Evolutionary conservation across 2,329 filamentous ascomycete species (phyloP).

Genomic region (Elsinoe australis): DNA sequence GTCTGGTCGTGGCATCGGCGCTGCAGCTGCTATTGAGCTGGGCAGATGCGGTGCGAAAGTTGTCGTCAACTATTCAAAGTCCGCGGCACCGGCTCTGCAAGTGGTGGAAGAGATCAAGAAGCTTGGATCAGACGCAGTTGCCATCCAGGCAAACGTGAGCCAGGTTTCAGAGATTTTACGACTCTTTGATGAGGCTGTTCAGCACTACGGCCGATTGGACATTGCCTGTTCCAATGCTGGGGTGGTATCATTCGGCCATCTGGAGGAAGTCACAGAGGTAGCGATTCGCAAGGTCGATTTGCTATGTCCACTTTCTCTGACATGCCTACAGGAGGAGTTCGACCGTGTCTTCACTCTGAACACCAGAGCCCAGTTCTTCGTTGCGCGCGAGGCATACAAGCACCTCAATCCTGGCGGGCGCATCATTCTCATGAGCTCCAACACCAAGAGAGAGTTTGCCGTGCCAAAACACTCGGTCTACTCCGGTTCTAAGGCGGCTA

Average conservation of each 20-base stretch:
- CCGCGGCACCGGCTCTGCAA: conserved; percentile 47
- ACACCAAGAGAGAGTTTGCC: conserved; percentile 26
- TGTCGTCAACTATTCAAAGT: conserved; percentile 51
- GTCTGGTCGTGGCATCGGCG: conserved; percentile 36
- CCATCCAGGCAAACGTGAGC: conserved; percentile 50
- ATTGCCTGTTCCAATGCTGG: conserved; percentile 53
- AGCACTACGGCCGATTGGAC: conserved; percentile 50
- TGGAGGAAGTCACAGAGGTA: conserved; percentile 45
- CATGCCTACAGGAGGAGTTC: no score
- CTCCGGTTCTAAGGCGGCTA: conserved; percentile 49
- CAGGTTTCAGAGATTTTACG: conserved; percentile 40
- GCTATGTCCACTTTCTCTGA: no score
- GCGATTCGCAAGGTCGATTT: no score
- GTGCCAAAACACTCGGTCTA: conserved; percentile 46
- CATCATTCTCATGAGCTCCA: conserved; percentile 45
- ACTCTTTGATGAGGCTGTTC: conserved; percentile 44
- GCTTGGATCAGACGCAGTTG: conserved; percentile 42
- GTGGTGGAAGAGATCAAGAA: conserved; percentile 42
- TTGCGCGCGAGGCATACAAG: conserved; percentile 45
- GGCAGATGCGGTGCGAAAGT: conserved; percentile 38
- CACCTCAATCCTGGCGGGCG: conserved; percentile 45
- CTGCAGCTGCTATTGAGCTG: conserved; percentile 33
- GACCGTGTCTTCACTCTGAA: conserved; percentile 46
- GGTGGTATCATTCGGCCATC: conserved; percentile 39
- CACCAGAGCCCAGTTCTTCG: conserved; percentile 52